Conservation (phyloP, 2,329 filamentous ascomycete genomes). For the Emergomyces pasteurianus region DNA sequence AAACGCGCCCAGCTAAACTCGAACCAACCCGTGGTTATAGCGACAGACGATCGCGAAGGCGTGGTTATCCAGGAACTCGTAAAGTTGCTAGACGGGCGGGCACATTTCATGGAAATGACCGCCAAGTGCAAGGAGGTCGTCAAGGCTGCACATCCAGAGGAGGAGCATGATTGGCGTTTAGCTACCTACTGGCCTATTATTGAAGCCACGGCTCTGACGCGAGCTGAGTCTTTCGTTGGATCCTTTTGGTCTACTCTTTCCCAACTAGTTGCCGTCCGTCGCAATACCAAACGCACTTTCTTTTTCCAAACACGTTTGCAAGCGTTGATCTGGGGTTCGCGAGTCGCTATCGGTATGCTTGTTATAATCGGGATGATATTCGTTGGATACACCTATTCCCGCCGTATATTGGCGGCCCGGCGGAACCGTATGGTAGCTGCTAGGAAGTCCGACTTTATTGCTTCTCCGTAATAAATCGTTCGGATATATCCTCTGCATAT, state of each 20-base stretch:
- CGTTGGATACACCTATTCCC: background rate
- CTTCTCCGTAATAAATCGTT: background rate
- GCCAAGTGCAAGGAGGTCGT: background rate
- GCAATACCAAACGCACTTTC: background rate
- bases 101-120: conserved; percentile 2
- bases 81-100: background rate
- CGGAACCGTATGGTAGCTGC: background rate
- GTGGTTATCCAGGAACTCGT: background rate
- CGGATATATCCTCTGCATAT: background rate
- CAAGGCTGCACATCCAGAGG: background rate
- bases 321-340: conserved; percentile 1
- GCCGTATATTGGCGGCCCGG: background rate
- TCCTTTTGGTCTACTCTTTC: conserved; percentile 4
- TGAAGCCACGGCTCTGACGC: conserved; percentile 1
- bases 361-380: background rate
- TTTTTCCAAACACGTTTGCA: conserved; percentile 3
- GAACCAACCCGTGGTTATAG: conserved; percentile 3
- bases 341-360: background rate
- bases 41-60: conserved; percentile 1
- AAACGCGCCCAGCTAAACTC: background rate
- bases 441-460: conserved; percentile 2
- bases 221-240: conserved; percentile 1
- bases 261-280: conserved; percentile 2
- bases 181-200: conserved; percentile 4
- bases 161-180: conserved; percentile 1